Base-by-base conservation (phyloP, 768 basidiomycete species). In the Mycena belliarum region DNA sequence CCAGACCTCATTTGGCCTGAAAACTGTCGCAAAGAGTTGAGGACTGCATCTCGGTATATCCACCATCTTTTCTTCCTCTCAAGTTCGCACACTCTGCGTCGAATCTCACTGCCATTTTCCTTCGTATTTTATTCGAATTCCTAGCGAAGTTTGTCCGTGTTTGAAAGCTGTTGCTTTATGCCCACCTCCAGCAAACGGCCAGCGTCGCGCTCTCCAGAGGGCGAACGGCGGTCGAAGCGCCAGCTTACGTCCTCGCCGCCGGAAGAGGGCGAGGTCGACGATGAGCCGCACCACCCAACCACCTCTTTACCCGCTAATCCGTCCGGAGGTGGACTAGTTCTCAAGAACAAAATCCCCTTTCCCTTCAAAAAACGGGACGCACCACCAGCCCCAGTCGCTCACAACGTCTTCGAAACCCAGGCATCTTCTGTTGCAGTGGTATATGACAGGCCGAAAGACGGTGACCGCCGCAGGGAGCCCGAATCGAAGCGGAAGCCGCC, bases 231-330 rank as follows among this genome's bases (percentile, higher is more conserved):
- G 11, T 35, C 70, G 6, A 91, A 91, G 67, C 79, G 87, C 42
- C 75, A 69, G 20, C 76, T 78, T 10, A 79, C 86, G 3, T 87
- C 87, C 11, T 85, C 89, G 1, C 57, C 61, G 18, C 89, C 89
- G 48, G 91, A 93, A 71, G 91, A 93, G 68, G 91, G 91, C 58
- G 91, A 93, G 65, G 74, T 93, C 47, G 89, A 90, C 72, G 89
- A 91, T 69, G 74, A 70, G 40, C 66, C 61, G 9, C 45, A 64
- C 40, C 29, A 6, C 29, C 23, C 32, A 14, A 35, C 55, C 44
- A 41, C 73, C 37, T 65, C 69, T 23, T 63, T 72, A 46, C 75
- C 76, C n/a, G 61, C 72, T 0, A 76, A 78, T 4, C 4, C 5
- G 63, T 71, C 77, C 47, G 37, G 24, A 46, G 28, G 29, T 29